phyloP scores from a whole-genome alignment of 495 filamentous ascomycete genomes.

The Penicillium paradoxum region DNA sequence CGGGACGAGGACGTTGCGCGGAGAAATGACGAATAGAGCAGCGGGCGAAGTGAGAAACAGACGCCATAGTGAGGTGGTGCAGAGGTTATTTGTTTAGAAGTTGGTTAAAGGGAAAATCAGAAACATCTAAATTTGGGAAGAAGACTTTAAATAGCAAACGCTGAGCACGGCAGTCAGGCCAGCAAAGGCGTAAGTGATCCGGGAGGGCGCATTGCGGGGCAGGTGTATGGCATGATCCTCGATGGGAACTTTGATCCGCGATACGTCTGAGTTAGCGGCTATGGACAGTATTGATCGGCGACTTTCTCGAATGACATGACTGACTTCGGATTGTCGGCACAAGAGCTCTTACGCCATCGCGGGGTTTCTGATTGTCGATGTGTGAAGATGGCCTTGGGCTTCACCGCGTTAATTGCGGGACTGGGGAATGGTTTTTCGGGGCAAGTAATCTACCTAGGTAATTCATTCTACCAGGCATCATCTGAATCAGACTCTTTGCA shows the following conservation, averaged over 20 bases:
- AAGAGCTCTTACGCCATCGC: conserved; percentile 22
- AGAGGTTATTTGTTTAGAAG: background rate
- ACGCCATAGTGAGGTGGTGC: conserved; percentile 23
- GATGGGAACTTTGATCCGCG: conserved; percentile 7
- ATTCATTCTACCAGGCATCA: too few species aligned
- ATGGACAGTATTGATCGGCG: background rate
- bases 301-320: background rate
- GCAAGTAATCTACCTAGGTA: too few species aligned
- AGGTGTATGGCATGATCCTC: conserved; percentile 13
- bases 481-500: too few species aligned
- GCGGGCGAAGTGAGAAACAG: conserved; percentile 28
- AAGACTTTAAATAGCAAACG: background rate
- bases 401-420: conserved; percentile 9
- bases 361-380: conserved; percentile 9
- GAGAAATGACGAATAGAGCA: conserved; percentile 44
- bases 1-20: conserved; percentile 36
- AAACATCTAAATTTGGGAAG: background rate
- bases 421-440: too few species aligned
- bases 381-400: background rate
- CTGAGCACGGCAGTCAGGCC: conserved; percentile 15
- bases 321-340: conserved; percentile 6
- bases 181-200: conserved; percentile 17
- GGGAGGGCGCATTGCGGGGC: conserved; percentile 14
- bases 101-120: background rate
- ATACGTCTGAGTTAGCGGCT: conserved; percentile 1